Conservation (phyloP, 2,329 filamentous ascomycete species). For the Sarocladiaceae sp. region DNA sequence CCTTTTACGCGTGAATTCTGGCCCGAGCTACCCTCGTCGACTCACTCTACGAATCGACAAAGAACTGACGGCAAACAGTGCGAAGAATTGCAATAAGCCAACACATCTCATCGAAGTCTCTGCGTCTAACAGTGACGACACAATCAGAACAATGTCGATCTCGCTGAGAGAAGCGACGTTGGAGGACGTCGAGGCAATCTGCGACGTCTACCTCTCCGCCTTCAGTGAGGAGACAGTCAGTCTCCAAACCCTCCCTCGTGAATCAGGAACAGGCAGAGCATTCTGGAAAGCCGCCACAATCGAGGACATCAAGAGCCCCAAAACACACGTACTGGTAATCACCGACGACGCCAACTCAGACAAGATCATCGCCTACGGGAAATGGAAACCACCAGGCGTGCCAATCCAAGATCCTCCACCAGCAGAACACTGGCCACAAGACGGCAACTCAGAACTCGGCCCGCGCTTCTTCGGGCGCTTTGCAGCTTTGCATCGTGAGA, state of each 20-base stretch:
- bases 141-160: too few relatives aligned
- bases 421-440: constrained; percentile 33
- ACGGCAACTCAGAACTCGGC: constrained; percentile 30
- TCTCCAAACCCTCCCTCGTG: constrained; percentile 30
- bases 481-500: constrained; percentile 25
- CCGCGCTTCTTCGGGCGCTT: constrained; percentile 36
- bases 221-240: constrained; percentile 36
- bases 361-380: constrained; percentile 39
- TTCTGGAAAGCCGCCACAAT: constrained; percentile 31
- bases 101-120: too few relatives aligned
- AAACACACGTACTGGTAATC: constrained; percentile 35
- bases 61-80: too few relatives aligned
- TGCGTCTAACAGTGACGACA: too few relatives aligned
- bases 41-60: too few relatives aligned
- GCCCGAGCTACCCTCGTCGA: too few relatives aligned
- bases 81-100: too few relatives aligned
- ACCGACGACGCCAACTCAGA: constrained; percentile 24
- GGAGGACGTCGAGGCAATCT: constrained; percentile 36
- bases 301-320: constrained; percentile 35
- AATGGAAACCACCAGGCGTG: constrained; percentile 37
- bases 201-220: constrained; percentile 39
- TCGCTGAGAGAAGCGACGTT: constrained; percentile 23
- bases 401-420: constrained; percentile 19
- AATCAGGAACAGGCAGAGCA: constrained; percentile 17
- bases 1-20: too few relatives aligned